Evolutionary conservation across 2,329 filamentous ascomycete genomes (phyloP), one percentile per base, ranked within the genome.

Genomic region (Alternaria sp.): DNA sequence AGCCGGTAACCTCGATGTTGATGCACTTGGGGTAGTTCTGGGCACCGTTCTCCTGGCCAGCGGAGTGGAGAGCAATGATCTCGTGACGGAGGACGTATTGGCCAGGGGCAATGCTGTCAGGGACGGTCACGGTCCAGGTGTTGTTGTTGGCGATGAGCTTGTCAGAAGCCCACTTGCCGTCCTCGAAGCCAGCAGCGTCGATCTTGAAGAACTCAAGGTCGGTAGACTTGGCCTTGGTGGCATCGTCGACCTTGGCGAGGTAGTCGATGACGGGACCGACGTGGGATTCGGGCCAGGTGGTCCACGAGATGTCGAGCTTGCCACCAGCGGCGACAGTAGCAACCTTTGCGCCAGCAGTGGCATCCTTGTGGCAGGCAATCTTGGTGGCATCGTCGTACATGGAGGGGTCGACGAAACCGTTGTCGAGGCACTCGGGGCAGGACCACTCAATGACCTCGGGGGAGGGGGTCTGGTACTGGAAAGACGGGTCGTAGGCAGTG

Each of bases 261-360:
- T 90, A 91, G 76, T 86, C 86, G 66, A 91, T 83, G 69, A 91
- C 85, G 9, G 89, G 88, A 3, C 88, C 88, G 67, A 89, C 83
- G 81, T 92, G 87, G 58, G 83, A 85, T 10, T 85, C 82, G n/a
- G 89, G 89, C 90, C 90, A 92, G 15, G 81, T 81, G 61, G 83
- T 86, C 90, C 89, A 91, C 70, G 87, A 83, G 52, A 91, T 79
- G 62, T 86, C 81, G 68, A 91, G 74, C 15, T 82, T 82, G 69
- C 81, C 81, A 62, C 90, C 90, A 15, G 89, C 90, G 11, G 83
- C 81, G 44, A 90, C 84, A 13, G 83, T 78, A 13, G 86, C 86
- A 65, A 84, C 83, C 57, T 83, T 80, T 15, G 79, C 70, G 43
- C 83, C 86, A n/a, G 84, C 82, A 17, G 82, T 81, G 23, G 86